phyloP scores from a whole-genome alignment of 441 rosid species.

The Eruca vesicaria region DNA sequence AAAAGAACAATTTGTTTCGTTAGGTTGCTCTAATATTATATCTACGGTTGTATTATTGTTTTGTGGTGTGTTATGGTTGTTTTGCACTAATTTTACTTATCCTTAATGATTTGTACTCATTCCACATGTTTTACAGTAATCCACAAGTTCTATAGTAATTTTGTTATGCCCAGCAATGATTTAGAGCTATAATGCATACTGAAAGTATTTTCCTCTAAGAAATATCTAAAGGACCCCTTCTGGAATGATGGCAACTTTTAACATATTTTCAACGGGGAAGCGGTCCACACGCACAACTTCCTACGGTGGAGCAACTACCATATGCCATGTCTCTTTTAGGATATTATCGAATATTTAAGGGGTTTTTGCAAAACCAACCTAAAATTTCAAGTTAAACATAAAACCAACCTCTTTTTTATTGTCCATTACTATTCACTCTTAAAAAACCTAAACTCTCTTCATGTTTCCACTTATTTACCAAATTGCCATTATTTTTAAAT shows the following conservation, averaged over 20 bases:
- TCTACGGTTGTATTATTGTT: too few relatives aligned
- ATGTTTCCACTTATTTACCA: too few relatives aligned
- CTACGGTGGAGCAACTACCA: constrained; percentile 38
- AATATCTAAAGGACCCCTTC: constrained; percentile 28
- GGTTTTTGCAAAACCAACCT: too few relatives aligned
- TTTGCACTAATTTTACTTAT: too few relatives aligned
- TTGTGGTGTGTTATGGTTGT: too few relatives aligned
- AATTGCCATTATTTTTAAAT: too few relatives aligned
- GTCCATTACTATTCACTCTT: too few relatives aligned
- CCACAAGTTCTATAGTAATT: neutral
- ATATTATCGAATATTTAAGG: constrained; percentile 33
- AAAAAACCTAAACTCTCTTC: too few relatives aligned
- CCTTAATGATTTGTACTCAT: neutral
- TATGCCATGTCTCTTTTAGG: constrained; percentile 25
- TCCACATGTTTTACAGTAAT: neutral
- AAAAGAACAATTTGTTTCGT: too few relatives aligned
- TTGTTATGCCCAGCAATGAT: neutral
- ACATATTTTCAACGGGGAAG: constrained; percentile 30
- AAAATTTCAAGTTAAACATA: too few relatives aligned
- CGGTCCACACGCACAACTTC: constrained; percentile 41
- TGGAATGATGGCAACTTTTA: constrained; percentile 24
- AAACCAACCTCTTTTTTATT: too few relatives aligned
- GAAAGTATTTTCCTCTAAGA: neutral
- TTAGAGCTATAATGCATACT: constrained; percentile 12
- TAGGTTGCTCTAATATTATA: too few relatives aligned